Percentiles rank a stretch among this genome's conserved stretches.
These are phyloP conservation scores for Nicotiana knightiana DNA, from an alignment of 257 asterid genomes.

Conservation along the genomic window DNA sequence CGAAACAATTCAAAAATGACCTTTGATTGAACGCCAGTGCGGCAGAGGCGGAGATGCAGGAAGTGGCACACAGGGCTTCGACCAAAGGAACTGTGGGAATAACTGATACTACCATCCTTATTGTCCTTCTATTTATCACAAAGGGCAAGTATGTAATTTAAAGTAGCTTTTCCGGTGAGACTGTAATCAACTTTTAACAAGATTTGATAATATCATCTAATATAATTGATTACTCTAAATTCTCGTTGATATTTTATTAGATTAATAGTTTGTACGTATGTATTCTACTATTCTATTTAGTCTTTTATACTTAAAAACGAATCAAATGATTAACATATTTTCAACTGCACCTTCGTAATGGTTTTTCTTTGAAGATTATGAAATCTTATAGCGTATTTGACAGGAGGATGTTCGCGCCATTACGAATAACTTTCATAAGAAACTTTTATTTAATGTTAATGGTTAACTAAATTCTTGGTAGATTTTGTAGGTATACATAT, in stretches of 20 bases:
- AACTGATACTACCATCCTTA: not conserved
- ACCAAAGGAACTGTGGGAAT: not conserved
- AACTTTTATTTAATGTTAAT: not conserved
- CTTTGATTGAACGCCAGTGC: not conserved
- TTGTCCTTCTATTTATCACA: not conserved
- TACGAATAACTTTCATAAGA: not conserved
- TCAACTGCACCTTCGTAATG: not conserved
- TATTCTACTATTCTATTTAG: not conserved
- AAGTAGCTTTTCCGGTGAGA: not conserved
- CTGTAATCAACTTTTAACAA: not conserved
- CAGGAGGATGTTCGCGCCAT: not conserved
- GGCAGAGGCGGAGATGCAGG: conserved; percentile 3
- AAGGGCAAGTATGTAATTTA: conserved; percentile 8
- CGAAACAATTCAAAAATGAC: not conserved
- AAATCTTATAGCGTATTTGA: not conserved
- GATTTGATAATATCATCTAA: not conserved
- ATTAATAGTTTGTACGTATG: not conserved
- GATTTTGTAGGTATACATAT: not conserved
- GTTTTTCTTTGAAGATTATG: not conserved
- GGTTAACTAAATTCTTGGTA: not conserved
- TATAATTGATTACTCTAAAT: not conserved
- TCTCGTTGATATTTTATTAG: not conserved
- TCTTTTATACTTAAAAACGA: not conserved
- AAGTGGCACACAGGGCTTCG: conserved; percentile 2
- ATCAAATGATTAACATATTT: not conserved